Evolutionary conservation across 2,329 filamentous ascomycete genomes (phyloP), one percentile per base, ranked within the genome.

Genomic region (Aspergillus hiratsukae): DNA sequence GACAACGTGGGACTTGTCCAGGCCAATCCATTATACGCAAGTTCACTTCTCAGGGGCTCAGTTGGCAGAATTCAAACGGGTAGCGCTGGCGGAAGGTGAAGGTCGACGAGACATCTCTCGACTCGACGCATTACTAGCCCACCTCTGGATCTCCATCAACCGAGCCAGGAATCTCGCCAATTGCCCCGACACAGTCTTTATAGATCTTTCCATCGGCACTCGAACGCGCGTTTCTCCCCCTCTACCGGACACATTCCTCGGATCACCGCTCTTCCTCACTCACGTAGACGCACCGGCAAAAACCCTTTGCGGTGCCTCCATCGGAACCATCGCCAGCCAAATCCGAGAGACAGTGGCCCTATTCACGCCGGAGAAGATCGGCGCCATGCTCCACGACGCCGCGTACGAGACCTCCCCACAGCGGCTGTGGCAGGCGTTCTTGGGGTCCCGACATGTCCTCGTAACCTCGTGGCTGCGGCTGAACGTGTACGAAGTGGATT

Each of bases 371-470:
- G 68, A 70, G 4, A 70, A 71, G 0, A 63, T 81, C 2, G 70
- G 67, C 0, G 72, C 75, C 3, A 64, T 75, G 35, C 62, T 81
- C 2, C 75, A 81, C 54, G 75, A 78, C 50, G 69, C 70, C 9
- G 75, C 76, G 2, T 67, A 75, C 54, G 78, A 81, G 60, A 59
- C 71, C 10, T 72, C 72, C 10, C 78, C 80, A 0, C 78, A 81
- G 64, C 69, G 79, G 5, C 58, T 81, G 17, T 81, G 79, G 80
- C 74, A 78, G 57, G 74, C 62, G 0, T 81, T 80, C 53, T 54
- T 79, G 6, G 80, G 79, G 0, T 55, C 60, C 0, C 64, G 69
- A 23, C 78, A 81, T 63, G 60, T 73, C 0, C 58, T 80, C 3
- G 73, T 76, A 3, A 81, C 78, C 4, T 76, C 73, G 0, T 81